Evolutionary conservation across 2,329 filamentous ascomycete genomes (phyloP), one percentile per base, ranked within the genome.

Genomic region (Nothomitra cinnamomea): DNA sequence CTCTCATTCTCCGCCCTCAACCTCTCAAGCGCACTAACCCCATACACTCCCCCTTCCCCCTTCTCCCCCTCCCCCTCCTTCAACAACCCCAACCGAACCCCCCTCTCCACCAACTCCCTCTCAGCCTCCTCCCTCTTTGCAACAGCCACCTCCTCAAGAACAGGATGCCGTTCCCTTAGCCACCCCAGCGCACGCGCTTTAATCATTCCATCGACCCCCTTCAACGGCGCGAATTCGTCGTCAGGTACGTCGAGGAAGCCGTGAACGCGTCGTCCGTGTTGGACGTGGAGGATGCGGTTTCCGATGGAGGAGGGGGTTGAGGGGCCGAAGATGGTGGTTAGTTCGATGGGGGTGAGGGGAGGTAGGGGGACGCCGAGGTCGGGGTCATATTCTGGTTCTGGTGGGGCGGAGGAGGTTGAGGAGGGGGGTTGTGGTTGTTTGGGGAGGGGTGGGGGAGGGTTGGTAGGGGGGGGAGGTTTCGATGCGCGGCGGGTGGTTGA

Each of bases 211-310:
- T 25, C 19, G 43, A 22, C 15, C 43, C 24, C 12, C 2, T 8
- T 13, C 17, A 52, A 8, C 19, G n/a, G 24, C 12, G 50, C 51
- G 13, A 47, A 38, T 17, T 49, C 38, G 12, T 13, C 21, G 41
- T 53, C 45, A 1, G 45, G 25, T 7, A 35, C 45, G 13, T n/a
- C 12, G 38, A 53, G 52, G 32, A 43, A 24, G 35, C 80, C 80
- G 6, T 79, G 78, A 21, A 83, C 77, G 41, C 80, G 71, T 36
- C 78, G 73, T 7, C 79, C 80, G 61, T 83, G 80, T 12, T 82
- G 64, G 51, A 82, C 75, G 52, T 70, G 69, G 51, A 83, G 64
- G 43, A 82, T 63, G 45, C 65, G 66, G 61, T 82, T 82, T 19
- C 73, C 79, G 3, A 63, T 60, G 2, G 60, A 58, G 0, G 68